Base-by-base conservation (phyloP, 2,329 filamentous ascomycete species). In the Alternaria brassicicola region DNA sequence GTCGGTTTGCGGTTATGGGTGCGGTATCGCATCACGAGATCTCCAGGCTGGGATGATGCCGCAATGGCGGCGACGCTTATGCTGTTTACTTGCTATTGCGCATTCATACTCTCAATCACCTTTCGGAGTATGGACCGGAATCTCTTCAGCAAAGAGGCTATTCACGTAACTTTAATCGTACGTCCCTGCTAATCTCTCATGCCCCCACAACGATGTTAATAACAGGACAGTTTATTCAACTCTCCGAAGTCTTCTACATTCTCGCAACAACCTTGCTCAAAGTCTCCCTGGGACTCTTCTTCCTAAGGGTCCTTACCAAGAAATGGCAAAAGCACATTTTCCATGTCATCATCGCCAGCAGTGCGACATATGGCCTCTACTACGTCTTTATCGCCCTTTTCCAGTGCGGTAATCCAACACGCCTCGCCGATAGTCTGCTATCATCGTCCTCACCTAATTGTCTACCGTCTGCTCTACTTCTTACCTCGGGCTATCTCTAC, bases 221-320 rank as follows among this genome's bases (percentile, higher is more conserved):
- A 21, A 19, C 3, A 13, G 1, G 9, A 19, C 19, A 75, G 72
- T 71, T 69, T 23, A 62, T 76, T 17, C 71, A 75, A 64, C 63
- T 76, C 6, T 64, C 62, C 17, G 83, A 86, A 64, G 74, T 83
- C 47, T 83, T 81, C 67, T 87, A 86, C 67, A 79, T 82, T 25
- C 75, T 84, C 59, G 79, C 80, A 0, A 83, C 81, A 6, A 78
- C 80, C 6, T 66, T 82, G 17, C 76, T 84, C 42, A 85, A 84
- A 62, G 67, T 76, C 12, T 75, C 74, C 2, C 60, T 76, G 3
- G 73, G 74, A 1, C 71, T 76, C 21, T 76, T 76, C 68, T 76
- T 76, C 43, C 65, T 76, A 1, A 71, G 74, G 17, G 63, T 76
- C 6, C 62, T 76, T 10, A 74, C 69, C 9, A 67, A 72, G 35